Evolutionary conservation across 2,329 filamentous ascomycete species (phyloP), one percentile per base, ranked within the genome.

Genomic region (Septoria petroselini): DNA sequence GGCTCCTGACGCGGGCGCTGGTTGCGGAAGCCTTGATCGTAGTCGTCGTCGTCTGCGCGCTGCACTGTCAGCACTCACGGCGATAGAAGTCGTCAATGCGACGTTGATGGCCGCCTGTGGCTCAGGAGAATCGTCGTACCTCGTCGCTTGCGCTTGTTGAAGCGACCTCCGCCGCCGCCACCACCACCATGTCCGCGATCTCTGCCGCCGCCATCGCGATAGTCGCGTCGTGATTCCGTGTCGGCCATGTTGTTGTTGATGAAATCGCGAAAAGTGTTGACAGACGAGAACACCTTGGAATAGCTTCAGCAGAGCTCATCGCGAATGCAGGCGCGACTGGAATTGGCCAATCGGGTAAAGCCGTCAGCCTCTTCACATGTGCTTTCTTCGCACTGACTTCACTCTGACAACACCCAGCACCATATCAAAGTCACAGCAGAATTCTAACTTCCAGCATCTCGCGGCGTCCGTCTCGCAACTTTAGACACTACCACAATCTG

Each of bases 1-100:
- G 88, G 86, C 57, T 85, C 83, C 64, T 84, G 84, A 65, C 87
- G 81, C 61, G 86, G 80, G 57, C 87, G 82, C 67, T 85, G 86
- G 19, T 82, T 80, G 60, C 87, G 82, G 63, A 83, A 80, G 60
- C 86, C 81, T 62, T 84, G 80, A 65, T 91, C 86, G 62, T 83
- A 80, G 50, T 90, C 83, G 62, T 94, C 86, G 59, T 93, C 86
- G 58, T 93, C 87, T 81, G 57, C 44, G 17, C 21, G 43, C 41
- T 29, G 48, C 23, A 9, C 9, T 9, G 23, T 27, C 9, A 46
- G 44, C 23, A n/a, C 25, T 37, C 29, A 50, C n/a, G 47, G 41
- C 40, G 29, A 25, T 23, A 34, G n/a, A n/a, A n/a, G n/a, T 15
- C 27, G 8, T 25, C 21, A 23, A 8, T 35, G 21, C 29, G 8